These are phyloP conservation scores for Suhomyces wounanorum DNA, from an alignment of 1,139 yeast genomes.

Conservation along the genomic window DNA sequence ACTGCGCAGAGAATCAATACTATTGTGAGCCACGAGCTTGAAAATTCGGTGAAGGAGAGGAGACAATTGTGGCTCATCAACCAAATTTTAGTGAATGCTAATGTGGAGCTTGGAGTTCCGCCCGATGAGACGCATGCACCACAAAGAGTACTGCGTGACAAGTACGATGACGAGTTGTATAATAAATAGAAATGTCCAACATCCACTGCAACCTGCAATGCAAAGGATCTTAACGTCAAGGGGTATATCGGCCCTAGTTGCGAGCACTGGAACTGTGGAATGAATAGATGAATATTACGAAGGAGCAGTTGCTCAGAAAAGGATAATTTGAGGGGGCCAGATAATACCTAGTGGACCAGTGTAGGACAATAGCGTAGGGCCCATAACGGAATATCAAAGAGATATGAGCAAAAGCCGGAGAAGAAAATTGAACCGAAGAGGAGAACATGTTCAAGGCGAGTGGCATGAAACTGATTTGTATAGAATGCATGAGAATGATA, in stretches of 20 bases:
- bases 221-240: not conserved
- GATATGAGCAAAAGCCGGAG: not conserved
- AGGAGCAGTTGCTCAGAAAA: not conserved
- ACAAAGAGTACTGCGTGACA: conserved; percentile 31
- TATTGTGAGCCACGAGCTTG: conserved; percentile 46
- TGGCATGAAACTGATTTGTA: not conserved
- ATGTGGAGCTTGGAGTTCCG: conserved; percentile 43
- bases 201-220: not conserved
- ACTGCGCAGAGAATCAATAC: conserved; percentile 55
- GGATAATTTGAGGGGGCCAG: not conserved
- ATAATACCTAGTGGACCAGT: not conserved
- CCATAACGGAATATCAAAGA: not conserved
- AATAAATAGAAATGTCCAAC: not conserved
- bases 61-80: conserved; percentile 56
- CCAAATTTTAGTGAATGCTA: conserved; percentile 58
- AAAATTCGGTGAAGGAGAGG: conserved; percentile 36
- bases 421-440: not conserved
- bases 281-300: conserved; percentile 1
- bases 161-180: conserved; percentile 29
- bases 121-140: conserved; percentile 21
- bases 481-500: not conserved
- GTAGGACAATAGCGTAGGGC: not conserved
- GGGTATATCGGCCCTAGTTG: not conserved
- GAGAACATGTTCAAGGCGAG: not conserved
- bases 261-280: not conserved